Base-by-base conservation (phyloP, 371 early-diverging fungal genomes). In the Smittium mucronatum region DNA sequence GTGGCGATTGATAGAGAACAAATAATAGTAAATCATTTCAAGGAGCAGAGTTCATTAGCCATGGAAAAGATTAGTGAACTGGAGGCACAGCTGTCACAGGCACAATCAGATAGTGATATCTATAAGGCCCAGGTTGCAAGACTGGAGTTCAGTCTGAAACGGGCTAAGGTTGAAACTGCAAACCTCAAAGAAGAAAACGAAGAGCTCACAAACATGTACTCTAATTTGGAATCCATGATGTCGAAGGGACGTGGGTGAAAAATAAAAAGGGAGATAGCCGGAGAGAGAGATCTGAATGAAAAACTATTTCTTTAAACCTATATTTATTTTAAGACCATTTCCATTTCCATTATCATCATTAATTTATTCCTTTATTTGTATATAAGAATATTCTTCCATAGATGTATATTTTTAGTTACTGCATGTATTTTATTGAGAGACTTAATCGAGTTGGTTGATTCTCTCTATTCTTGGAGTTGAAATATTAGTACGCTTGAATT, bases 181-280 rank as follows among this genome's bases (percentile, higher is more conserved):
- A 67, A 67, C 31, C 35, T 67, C 26, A 67, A 67, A 57, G 67
- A 67, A 30, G 67, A 67, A 57, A 67, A 67, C 35, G 11, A 30
- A 47, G 67, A 67, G 28, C 57, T 67, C 15, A 30, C 8, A 11
- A 67, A 67, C 17, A 67, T 67, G 67, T 67, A 67, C 57, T 34
- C 30, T 57, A 35, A 67, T 30, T 28, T 67, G 1, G 67, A 67
- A 47, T 26, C 30, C n/a, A 47, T 47, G 17, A 67, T 57, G 36
- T 33, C 67, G 47, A 36, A 67, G 16, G 36, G 36, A 21, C 5
- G 36, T 36, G 57, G 57, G 1, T 67, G 21, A 33, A 28, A 61
- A 32, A n/a, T n/a, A 57, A 17, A n/a, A n/a, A n/a, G n/a, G n/a
- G n/a, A n/a, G n/a, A n/a, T n/a, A n/a, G n/a, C n/a, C n/a, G n/a